Conservation (phyloP, 2,329 filamentous ascomycete species). For the Fusarium sambucinum region DNA sequence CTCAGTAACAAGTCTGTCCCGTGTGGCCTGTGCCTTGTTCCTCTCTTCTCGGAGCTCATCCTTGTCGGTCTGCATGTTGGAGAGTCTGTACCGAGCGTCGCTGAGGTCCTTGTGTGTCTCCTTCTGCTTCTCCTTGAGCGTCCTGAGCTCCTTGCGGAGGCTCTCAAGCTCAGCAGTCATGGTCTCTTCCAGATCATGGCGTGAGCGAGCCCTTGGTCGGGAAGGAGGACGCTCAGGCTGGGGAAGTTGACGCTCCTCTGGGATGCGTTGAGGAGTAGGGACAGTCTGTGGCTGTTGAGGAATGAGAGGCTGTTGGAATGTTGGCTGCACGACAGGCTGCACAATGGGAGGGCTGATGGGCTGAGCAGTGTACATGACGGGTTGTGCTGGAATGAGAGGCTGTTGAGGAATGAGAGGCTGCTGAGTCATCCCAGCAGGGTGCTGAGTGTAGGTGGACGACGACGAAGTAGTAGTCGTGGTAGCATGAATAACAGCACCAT, state of each 20-base stretch:
- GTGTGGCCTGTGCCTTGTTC: slow-evolving; percentile 42
- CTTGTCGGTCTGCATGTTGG: slow-evolving; percentile 44
- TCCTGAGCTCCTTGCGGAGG: slow-evolving; percentile 39
- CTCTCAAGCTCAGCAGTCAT: slow-evolving; percentile 43
- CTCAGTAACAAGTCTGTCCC: slow-evolving; percentile 38
- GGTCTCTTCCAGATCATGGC: slow-evolving; percentile 38
- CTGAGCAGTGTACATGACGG: slow-evolving; percentile 31
- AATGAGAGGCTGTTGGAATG: slow-evolving; percentile 22
- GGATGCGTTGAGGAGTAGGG: slow-evolving; percentile 27
- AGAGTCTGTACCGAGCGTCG: slow-evolving; percentile 43
- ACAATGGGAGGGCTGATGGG: slow-evolving; percentile 28
- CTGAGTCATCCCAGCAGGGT: slow-evolving; percentile 31
- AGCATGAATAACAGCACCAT: slow-evolving; percentile 26
- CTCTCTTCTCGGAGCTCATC: slow-evolving; percentile 45
- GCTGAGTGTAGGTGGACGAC: slow-evolving; percentile 28
- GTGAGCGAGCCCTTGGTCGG: slow-evolving; percentile 36
- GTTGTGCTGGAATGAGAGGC: slow-evolving; percentile 23
- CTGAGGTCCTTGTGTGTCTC: slow-evolving; percentile 41
- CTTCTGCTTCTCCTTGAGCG: slow-evolving; percentile 43
- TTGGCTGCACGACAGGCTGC: slow-evolving; percentile 33
- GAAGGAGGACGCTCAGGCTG: slow-evolving; percentile 32
- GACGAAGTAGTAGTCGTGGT: slow-evolving; percentile 28
- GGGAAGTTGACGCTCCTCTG: slow-evolving; percentile 33
- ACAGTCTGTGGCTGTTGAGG: slow-evolving; percentile 31
- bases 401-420: slow-evolving; percentile 35